Conservation (phyloP, 2,329 filamentous ascomycete genomes). For the Knoxdaviesia proteae region DNA sequence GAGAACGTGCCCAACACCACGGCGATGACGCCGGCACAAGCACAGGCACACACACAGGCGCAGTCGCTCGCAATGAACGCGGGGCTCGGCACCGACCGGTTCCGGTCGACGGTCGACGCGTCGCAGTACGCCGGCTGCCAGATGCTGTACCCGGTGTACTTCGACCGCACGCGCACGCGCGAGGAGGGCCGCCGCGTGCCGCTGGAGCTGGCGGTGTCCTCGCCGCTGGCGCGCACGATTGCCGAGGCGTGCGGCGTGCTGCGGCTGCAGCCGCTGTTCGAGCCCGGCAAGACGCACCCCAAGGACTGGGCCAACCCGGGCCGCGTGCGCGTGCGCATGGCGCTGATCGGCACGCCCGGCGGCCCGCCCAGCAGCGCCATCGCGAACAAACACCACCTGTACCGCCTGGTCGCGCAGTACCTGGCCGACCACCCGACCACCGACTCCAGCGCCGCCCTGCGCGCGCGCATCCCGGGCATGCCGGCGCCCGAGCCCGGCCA, state of each 20-base stretch:
- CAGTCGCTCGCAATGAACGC: too few species aligned
- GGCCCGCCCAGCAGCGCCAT: constrained; percentile 23
- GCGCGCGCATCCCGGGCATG: constrained; percentile 53
- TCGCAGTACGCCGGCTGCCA: constrained; percentile 36
- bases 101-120: constrained; percentile 4
- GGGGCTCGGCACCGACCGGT: too few species aligned
- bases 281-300: constrained; percentile 80
- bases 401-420: constrained; percentile 57
- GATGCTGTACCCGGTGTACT: constrained; percentile 90
- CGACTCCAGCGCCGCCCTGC: constrained; percentile 43
- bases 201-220: constrained; percentile 49
- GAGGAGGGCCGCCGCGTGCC: constrained; percentile 66
- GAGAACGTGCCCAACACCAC: too few species aligned
- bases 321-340: constrained; percentile 63
- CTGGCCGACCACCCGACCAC: constrained; percentile 61
- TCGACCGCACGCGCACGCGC: constrained; percentile 56
- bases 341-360: constrained; percentile 14
- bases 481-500: constrained; percentile 40
- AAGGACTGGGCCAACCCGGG: constrained; percentile 97
- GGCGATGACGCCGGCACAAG: too few species aligned
- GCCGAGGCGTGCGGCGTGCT: constrained; percentile 63
- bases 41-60: too few species aligned
- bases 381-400: constrained; percentile 71
- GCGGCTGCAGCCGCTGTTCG: constrained; percentile 55
- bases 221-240: constrained; percentile 78